Evolutionary conservation across 306 rosid genomes (phyloP), one percentile per base, ranked within the genome.

Genomic region (Medicago lupulina): DNA sequence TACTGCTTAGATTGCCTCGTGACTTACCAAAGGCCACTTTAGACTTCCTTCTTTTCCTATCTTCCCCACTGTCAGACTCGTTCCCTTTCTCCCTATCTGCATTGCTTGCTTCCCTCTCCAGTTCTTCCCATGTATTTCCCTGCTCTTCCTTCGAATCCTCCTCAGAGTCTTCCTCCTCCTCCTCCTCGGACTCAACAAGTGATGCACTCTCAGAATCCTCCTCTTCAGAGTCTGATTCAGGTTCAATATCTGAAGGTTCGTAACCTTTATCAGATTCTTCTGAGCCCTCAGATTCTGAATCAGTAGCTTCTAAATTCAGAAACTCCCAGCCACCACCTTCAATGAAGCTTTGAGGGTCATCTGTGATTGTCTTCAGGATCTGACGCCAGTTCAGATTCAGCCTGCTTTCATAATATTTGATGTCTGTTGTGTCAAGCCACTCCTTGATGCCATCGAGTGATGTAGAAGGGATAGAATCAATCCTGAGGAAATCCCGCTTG

Each of bases 301-400:
- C 98, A 36, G 89, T 82, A 62, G 91, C 97, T 80, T 94, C 98
- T 77, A 94, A 78, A 75, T 94, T 94, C 92, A 94, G 83, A 74
- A 94, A 94, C 71, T 94, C 98, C 98, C 98, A 94, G 36, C 98
- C 97, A 7, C 98, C 98, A 68, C 92, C 94, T 23, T 90, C 97
- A 18, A 94, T 92, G 78, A 94, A 92, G 83, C 92, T 85, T 80
- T 92, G 93, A 2, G 97, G 97, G 67, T 94, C 98, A 70, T 94
- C 98, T 4, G 95, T 94, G 54, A 95, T 95, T 16, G 98, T 89
- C 91, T 94, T 94, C 18, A 94, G 89, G 75, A 94, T 94, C 87
- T 86, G 97, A 65, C 96, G 87, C 98, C 98, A 94, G 67, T 92
- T 88, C 79, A 94, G 86, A 86, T 94, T 94, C 86, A 92, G 82